Evolutionary conservation across 495 filamentous ascomycete genomes (phyloP).

Genomic region (Penicillium psychrofluorescens): DNA sequence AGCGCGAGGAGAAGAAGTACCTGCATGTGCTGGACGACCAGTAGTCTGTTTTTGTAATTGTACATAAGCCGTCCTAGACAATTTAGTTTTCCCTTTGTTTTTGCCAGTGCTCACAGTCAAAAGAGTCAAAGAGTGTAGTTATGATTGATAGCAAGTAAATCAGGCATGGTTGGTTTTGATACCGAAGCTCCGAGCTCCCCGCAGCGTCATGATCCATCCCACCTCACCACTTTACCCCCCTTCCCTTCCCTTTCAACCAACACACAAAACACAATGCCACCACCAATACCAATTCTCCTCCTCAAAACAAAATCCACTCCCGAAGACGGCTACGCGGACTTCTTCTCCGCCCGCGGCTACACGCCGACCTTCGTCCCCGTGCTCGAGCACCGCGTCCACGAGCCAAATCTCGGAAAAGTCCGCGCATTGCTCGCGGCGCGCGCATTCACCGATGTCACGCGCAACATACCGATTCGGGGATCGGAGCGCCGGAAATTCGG

Average conservation of each 20-base stretch:
- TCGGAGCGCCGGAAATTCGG: constrained; percentile 24
- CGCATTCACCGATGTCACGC: constrained; percentile 7
- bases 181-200: background rate
- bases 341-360: constrained; percentile 47
- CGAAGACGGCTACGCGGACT: constrained; percentile 69
- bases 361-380: constrained; percentile 73
- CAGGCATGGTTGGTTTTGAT: background rate
- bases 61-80: constrained; percentile 37
- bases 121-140: too few species aligned
- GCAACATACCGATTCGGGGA: background rate
- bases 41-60: constrained; percentile 45
- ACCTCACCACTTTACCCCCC: background rate
- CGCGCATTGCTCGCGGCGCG: constrained; percentile 29
- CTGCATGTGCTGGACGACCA: constrained; percentile 88
- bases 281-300: constrained; percentile 49
- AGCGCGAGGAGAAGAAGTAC: constrained; percentile 91
- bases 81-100: constrained; percentile 30
- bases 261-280: constrained; percentile 6
- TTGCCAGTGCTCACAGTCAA: background rate
- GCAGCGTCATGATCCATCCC: background rate
- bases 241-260: background rate
- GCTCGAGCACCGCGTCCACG: constrained; percentile 61
- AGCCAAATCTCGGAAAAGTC: constrained; percentile 38
- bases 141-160: background rate
- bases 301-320: constrained; percentile 82